A percentile compares a stretch with the other conserved stretches of the same genome.
Conservation (phyloP, 345 rosid genomes). For the Bruguiera parviflora region DNA sequence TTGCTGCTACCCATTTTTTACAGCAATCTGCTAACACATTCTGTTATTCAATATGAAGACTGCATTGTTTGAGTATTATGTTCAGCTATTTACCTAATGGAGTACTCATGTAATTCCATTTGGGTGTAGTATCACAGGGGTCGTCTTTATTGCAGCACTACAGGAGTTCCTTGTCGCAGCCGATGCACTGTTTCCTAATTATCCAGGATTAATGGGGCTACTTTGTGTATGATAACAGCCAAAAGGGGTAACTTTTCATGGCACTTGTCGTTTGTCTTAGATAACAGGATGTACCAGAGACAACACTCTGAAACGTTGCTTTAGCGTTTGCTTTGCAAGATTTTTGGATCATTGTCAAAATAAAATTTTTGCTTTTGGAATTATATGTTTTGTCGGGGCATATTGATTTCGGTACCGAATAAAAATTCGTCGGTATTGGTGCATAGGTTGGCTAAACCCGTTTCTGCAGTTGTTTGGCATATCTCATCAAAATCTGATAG, state of each 20-base stretch:
- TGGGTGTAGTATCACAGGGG: conserved; percentile 9
- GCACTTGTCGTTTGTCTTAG: not conserved
- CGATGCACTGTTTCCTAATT: not conserved
- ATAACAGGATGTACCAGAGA: not conserved
- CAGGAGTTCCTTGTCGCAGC: not conserved
- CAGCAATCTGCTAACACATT: too few species aligned
- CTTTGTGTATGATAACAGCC: not conserved
- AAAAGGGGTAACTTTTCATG: conserved; percentile 1
- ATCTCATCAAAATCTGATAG: too few species aligned
- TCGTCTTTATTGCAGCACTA: not conserved
- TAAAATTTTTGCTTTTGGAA: too few species aligned
- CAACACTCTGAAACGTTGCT: not conserved
- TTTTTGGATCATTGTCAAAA: too few species aligned
- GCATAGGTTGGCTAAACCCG: too few species aligned
- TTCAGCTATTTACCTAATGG: not conserved
- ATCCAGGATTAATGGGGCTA: not conserved
- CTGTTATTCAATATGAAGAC: too few species aligned
- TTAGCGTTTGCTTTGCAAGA: too few species aligned
- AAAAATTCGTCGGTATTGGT: too few species aligned
- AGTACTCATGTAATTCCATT: not conserved
- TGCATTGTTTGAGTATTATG: not conserved
- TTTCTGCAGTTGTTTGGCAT: too few species aligned
- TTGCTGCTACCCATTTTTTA: too few species aligned
- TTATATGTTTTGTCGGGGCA: too few species aligned
- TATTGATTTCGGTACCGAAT: too few species aligned